Evolutionary conservation across 768 basidiomycete species (phyloP), one percentile per base, ranked within the genome.

Genomic region (Chalciporus sphaerocephalus): DNA sequence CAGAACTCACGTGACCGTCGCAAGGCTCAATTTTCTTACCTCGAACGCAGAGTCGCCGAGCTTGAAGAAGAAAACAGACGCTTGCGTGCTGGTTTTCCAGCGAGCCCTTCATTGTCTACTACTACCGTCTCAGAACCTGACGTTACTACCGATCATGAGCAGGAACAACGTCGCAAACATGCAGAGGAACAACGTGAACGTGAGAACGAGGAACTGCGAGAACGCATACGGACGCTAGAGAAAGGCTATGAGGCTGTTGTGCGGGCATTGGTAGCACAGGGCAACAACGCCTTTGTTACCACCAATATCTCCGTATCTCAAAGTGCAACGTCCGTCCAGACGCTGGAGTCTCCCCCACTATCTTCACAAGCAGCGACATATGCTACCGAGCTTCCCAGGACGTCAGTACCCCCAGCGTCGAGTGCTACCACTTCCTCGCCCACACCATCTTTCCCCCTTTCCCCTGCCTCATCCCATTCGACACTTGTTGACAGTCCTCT

Each of bases 1-100:
- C 92, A 95, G 73, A 87, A 92, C 70, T 90, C 87, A 10, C 83
- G 92, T 36, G 92, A 95, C 70, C 79, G 87, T 55, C 79, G 91
- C 46, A 95, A 95, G 67, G 85, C 83, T 13, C 90, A 94, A 52
- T 91, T 85, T 61, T 44, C 70, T 1, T 74, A 71, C 53, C 83
- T 91, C 33, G 83, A 87, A 61, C 75, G 68, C 28, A 64, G 83
- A 37, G 86, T 90, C 4, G 62, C 72, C 11, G 82, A 87, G 62
- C 83, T 90, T 46, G 85, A 90, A 70, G 84, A 84, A 45, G 92
- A 94, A 73, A 94, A 95, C 65, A 69, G 81, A 28, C 78, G 76
- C 34, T 79, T 90, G 20, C 78, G 84, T 4, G 78, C 83, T 10
- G 79, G 81, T 53, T 59, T 68, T 38, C 37, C 66, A 18, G 51